These are phyloP conservation scores for Vitellaria paradoxa DNA, from an alignment of 179 eudicot species.

Conservation along the genomic window DNA sequence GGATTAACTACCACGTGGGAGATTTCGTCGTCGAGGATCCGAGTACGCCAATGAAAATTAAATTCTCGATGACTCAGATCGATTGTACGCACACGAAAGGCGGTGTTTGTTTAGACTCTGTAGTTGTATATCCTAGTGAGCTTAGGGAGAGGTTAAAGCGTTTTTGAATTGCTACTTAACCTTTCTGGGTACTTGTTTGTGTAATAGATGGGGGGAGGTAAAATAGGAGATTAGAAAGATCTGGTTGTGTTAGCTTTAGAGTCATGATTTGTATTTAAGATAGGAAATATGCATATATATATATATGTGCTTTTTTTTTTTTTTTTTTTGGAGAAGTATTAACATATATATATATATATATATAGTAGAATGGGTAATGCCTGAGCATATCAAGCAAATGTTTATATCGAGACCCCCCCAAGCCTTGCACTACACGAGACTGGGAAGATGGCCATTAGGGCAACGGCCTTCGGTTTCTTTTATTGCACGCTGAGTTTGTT, in stretches of 20 bases:
- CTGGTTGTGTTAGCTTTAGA: background rate
- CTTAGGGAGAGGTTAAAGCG: slow-evolving; percentile 55
- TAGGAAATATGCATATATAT: background rate
- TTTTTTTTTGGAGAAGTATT: too few species aligned
- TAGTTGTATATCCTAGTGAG: slow-evolving; percentile 50
- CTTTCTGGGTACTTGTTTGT: background rate
- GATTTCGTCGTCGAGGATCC: slow-evolving; percentile 57
- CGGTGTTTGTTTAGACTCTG: slow-evolving; percentile 77
- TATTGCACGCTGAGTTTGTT: too few species aligned
- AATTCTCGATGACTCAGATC: slow-evolving; percentile 81
- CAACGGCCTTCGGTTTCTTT: too few species aligned
- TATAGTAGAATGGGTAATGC: too few species aligned
- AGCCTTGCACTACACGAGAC: too few species aligned
- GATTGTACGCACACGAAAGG: slow-evolving; percentile 96
- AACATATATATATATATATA: too few species aligned
- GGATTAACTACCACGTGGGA: slow-evolving; percentile 72
- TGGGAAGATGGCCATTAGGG: too few species aligned
- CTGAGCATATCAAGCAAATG: too few species aligned
- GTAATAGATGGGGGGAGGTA: background rate
- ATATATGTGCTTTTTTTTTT: background rate
- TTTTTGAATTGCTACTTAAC: slow-evolving; percentile 31
- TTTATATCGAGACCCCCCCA: too few species aligned
- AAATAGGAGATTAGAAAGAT: background rate
- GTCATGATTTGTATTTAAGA: background rate
- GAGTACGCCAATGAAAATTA: slow-evolving; percentile 34